A percentile compares a stretch with the other conserved stretches of the same genome.
These are phyloP conservation scores for Starmera quercuum DNA, from an alignment of 805 yeast genomes.

Conservation along the genomic window DNA sequence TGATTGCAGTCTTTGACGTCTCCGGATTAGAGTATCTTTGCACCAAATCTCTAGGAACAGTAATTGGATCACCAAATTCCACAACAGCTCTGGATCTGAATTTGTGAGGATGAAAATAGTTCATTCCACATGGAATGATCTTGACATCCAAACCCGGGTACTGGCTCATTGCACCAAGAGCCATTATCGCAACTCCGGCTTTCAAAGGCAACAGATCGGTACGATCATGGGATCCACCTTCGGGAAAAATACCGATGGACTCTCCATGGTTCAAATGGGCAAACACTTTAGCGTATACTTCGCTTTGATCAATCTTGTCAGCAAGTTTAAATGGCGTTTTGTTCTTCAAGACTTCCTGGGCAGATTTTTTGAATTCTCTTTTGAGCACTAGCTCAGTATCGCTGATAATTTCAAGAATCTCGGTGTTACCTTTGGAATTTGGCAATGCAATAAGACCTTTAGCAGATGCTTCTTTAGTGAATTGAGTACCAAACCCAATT, in stretches of 20 bases:
- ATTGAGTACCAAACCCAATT: conserved; percentile 60
- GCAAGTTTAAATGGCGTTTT: conserved; percentile 68
- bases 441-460: conserved; percentile 75
- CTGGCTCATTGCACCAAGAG: conserved; percentile 83
- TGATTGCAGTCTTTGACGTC: conserved; percentile 65
- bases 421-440: conserved; percentile 67
- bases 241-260: conserved; percentile 92
- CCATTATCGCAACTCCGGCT: conserved; percentile 98
- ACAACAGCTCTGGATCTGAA: conserved; percentile 93
- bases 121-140: conserved; percentile 96
- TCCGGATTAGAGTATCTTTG: conserved; percentile 56
- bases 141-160: conserved; percentile 71
- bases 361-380: conserved; percentile 58
- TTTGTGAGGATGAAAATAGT: conserved; percentile 92
- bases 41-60: conserved; percentile 53
- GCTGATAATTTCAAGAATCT: conserved; percentile 55
- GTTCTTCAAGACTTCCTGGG: conserved; percentile 32
- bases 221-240: conserved; percentile 97
- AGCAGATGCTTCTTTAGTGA: conserved; percentile 45
- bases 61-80: conserved; percentile 88
- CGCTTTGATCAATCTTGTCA: conserved; percentile 75
- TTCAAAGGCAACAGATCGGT: conserved; percentile 86
- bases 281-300: conserved; percentile 79
- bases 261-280: conserved; percentile 73
- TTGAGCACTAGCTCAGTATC: conserved; percentile 65